phyloP scores from a whole-genome alignment of 2,329 filamentous ascomycete genomes.

The Pestalotiopsis fici region DNA sequence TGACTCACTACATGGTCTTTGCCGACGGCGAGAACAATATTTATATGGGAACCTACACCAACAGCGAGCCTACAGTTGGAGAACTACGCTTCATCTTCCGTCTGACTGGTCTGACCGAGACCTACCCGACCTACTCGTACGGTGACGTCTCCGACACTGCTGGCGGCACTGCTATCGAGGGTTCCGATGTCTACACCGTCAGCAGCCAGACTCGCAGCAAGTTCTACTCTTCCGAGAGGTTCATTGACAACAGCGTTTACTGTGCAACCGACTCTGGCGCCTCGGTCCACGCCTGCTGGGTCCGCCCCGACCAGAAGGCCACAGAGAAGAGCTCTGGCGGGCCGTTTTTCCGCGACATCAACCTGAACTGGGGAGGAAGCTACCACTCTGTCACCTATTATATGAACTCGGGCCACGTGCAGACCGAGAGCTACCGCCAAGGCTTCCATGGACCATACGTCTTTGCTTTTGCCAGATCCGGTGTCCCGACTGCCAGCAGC shows the following conservation, averaged over 20 bases:
- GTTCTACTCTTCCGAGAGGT: constrained; percentile 62
- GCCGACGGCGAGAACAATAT: constrained; percentile 49
- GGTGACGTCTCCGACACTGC: constrained; percentile 47
- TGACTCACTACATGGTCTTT: constrained; percentile 57
- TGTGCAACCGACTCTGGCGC: constrained; percentile 39
- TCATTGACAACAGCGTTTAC: constrained; percentile 61
- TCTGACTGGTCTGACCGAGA: constrained; percentile 33
- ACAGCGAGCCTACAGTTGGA: constrained; percentile 42
- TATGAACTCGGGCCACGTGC: constrained; percentile 60
- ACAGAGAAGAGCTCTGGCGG: constrained; percentile 61
- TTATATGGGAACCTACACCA: constrained; percentile 54
- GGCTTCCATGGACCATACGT: constrained; percentile 62
- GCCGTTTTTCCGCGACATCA: constrained; percentile 57
- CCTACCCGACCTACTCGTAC: constrained; percentile 33
- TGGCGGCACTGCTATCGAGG: constrained; percentile 49
- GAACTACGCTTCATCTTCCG: constrained; percentile 54
- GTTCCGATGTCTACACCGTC: constrained; percentile 47
- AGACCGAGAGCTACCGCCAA: constrained; percentile 56
- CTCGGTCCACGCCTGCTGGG: constrained; percentile 28
- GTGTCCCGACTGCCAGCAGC: constrained; percentile 40
- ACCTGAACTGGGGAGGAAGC: constrained; percentile 53
- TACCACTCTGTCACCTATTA: constrained; percentile 59
- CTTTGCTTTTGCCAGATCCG: constrained; percentile 54
- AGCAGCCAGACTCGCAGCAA: constrained; percentile 59
- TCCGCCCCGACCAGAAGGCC: constrained; percentile 37